Conservation (phyloP, 2,329 filamentous ascomycete genomes). For the Cyphellophora attinorum region DNA sequence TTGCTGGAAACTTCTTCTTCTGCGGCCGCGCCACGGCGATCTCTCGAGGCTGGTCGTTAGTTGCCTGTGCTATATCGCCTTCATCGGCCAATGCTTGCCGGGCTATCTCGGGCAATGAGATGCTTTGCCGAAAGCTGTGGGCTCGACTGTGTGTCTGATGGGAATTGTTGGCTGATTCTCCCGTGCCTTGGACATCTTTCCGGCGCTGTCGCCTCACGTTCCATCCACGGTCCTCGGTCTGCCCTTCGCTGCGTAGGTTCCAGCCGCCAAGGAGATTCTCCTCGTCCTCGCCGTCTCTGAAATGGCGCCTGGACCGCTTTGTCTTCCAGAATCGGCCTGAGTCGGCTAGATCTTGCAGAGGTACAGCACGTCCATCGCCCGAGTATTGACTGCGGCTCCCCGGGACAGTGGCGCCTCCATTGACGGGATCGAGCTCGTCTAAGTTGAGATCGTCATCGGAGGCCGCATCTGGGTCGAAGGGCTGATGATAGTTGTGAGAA, state of each 20-base stretch:
- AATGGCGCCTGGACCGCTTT: conserved; percentile 17
- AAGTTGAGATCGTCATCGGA: conserved; percentile 36
- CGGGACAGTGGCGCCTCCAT: not conserved
- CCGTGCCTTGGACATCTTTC: conserved; percentile 3
- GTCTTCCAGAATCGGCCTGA: conserved; percentile 21
- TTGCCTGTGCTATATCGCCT: conserved; percentile 26
- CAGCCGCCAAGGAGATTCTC: conserved; percentile 48
- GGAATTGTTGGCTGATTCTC: conserved; percentile 3
- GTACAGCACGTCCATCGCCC: conserved; percentile 19
- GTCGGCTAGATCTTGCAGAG: conserved; percentile 40
- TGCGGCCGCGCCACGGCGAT: conserved; percentile 69
- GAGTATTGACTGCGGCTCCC: conserved; percentile 1
- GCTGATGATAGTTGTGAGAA: conserved; percentile 26
- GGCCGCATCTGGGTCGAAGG: conserved; percentile 25
- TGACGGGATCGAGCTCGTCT: conserved; percentile 34
- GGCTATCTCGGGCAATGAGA: conserved; percentile 20
- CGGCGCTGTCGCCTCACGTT: conserved; percentile 12
- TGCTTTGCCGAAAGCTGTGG: conserved; percentile 52
- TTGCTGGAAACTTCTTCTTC: conserved; percentile 69
- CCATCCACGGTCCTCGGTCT: conserved; percentile 48
- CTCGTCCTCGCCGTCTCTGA: conserved; percentile 50
- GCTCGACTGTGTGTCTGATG: conserved; percentile 22
- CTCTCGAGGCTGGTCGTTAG: conserved; percentile 51
- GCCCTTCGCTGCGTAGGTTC: conserved; percentile 11
- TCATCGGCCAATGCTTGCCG: conserved; percentile 17